These are phyloP conservation scores for Hirsutella minnesotensis DNA, from an alignment of 2,329 filamentous ascomycete species.

Conservation along the genomic window DNA sequence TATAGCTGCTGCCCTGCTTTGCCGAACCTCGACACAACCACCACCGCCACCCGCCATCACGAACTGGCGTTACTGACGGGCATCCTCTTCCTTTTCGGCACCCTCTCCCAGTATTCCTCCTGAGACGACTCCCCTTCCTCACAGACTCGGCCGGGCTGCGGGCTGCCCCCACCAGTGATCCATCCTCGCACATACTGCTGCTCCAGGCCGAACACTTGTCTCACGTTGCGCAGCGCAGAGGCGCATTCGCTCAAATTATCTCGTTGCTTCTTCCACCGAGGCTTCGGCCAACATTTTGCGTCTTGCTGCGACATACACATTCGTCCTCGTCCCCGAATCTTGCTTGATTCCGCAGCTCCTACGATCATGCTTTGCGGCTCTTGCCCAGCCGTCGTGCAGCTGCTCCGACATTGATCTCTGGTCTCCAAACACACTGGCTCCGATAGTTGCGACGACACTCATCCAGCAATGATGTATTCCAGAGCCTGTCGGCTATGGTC, in stretches of 20 bases:
- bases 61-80: too few relatives aligned
- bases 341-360: background rate
- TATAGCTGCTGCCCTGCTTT: too few relatives aligned
- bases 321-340: background rate
- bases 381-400: conserved; percentile 8
- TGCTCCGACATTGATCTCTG: conserved; percentile 7
- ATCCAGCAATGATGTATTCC: conserved; percentile 18
- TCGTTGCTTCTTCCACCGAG: background rate
- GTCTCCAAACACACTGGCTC: background rate
- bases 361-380: conserved; percentile 9
- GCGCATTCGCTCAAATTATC: conserved; percentile 2
- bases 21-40: too few relatives aligned
- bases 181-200: background rate
- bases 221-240: background rate
- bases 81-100: too few relatives aligned
- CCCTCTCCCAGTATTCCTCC: too few relatives aligned
- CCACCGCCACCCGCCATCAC: too few relatives aligned
- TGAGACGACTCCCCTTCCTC: too few relatives aligned
- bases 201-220: conserved; percentile 1
- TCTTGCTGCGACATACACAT: too few relatives aligned
- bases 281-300: background rate
- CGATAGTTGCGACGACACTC: background rate
- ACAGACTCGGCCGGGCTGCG: background rate
- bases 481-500: conserved; percentile 22
- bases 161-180: background rate